Evolutionary conservation across 352 stramenopile genomes (phyloP).

Genomic region (Globisporangium perplexum): DNA sequence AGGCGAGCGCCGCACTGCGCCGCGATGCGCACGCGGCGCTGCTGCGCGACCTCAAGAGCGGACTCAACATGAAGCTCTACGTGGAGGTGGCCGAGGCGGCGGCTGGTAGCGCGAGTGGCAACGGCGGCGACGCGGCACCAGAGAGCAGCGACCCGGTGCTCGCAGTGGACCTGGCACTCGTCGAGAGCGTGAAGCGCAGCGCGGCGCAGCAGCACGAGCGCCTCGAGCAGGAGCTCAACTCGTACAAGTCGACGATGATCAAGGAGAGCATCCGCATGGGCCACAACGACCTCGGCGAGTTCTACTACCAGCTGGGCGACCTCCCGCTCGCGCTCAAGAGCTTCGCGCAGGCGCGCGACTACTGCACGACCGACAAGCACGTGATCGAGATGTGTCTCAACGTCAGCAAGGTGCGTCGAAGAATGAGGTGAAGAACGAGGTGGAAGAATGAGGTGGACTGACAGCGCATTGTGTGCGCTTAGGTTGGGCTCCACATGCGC

Average conservation of each 20-base stretch:
- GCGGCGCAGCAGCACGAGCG: constrained; percentile 69
- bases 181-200: constrained; percentile 64
- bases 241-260: constrained; percentile 90
- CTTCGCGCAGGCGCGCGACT: constrained; percentile 84
- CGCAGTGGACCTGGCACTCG: constrained; percentile 33
- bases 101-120: constrained; percentile 14
- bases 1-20: constrained; percentile 35
- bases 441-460: not conserved
- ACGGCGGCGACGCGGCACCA: constrained; percentile 1
- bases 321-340: constrained; percentile 73
- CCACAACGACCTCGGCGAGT: constrained; percentile 83
- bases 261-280: constrained; percentile 91
- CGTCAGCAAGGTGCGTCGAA: constrained; percentile 64
- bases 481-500: constrained; percentile 78
- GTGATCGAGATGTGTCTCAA: constrained; percentile 90
- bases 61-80: constrained; percentile 71
- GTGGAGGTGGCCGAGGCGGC: constrained; percentile 45
- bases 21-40: constrained; percentile 42
- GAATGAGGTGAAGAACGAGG: not conserved
- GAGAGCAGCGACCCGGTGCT: constrained; percentile 24
- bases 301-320: constrained; percentile 84
- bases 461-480: no score
- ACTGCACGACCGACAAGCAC: constrained; percentile 88
- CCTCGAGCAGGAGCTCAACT: constrained; percentile 86
- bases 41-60: constrained; percentile 52